Conservation (phyloP, 371 early-diverging fungal genomes). For the Funneliformis caledonium region DNA sequence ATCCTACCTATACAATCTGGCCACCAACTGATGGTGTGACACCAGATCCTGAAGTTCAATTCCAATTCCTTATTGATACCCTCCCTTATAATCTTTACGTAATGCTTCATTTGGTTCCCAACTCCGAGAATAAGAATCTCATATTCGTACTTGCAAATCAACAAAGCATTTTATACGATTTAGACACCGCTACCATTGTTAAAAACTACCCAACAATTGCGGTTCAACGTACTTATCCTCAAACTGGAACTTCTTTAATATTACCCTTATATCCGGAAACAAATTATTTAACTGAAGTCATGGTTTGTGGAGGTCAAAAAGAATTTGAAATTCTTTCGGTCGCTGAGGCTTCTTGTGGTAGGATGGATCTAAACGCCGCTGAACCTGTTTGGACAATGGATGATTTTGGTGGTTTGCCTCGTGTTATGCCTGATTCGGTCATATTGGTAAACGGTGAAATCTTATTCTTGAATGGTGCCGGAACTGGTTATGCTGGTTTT, state of each 20-base stretch:
- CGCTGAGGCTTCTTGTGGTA: constrained; percentile 42
- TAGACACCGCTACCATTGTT: constrained; percentile 54
- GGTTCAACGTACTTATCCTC: constrained; percentile 65
- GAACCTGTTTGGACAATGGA: constrained; percentile 50
- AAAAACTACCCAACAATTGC: constrained; percentile 53
- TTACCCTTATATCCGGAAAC: constrained; percentile 51
- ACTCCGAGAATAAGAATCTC: constrained; percentile 39
- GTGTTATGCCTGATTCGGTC: constrained; percentile 54
- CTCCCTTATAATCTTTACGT: constrained; percentile 66
- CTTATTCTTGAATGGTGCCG: constrained; percentile 54
- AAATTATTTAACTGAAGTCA: constrained; percentile 49
- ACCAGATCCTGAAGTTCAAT: background rate
- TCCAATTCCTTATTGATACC: background rate
- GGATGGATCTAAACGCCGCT: constrained; percentile 43
- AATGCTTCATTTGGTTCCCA: constrained; percentile 46
- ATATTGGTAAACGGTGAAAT: constrained; percentile 53
- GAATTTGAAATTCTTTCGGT: background rate
- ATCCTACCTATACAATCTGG: constrained; percentile 53
- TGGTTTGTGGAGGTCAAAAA: constrained; percentile 54
- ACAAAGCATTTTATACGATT: constrained; percentile 58
- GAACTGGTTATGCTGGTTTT: constrained; percentile 52
- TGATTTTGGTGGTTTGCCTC: constrained; percentile 22
- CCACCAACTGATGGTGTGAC: constrained; percentile 34
- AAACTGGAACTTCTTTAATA: constrained; percentile 59
- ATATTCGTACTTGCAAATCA: constrained; percentile 62